Conservation (phyloP, 495 filamentous ascomycete genomes). For the Podospora australis region DNA sequence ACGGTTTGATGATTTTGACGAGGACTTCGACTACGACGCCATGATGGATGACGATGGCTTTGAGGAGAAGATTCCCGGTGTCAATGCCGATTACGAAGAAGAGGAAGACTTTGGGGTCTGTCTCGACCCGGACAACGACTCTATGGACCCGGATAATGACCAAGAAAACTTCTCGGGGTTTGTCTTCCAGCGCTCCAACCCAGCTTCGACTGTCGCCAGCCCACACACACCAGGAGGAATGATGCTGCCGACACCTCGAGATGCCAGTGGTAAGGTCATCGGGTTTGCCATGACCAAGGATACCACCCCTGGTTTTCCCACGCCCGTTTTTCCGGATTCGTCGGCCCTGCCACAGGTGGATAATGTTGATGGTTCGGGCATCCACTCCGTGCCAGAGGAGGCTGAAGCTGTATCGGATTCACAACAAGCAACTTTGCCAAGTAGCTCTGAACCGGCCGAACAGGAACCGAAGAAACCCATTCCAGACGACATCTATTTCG, state of each 20-base stretch:
- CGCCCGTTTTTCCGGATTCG: slow-evolving; percentile 9
- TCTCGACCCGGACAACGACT: slow-evolving; percentile 21
- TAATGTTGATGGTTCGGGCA: slow-evolving; percentile 27
- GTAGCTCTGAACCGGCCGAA: neutral
- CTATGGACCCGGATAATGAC: slow-evolving; percentile 39
- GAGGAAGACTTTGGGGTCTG: too few relatives aligned
- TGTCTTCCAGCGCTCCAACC: slow-evolving; percentile 45
- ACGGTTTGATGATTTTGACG: slow-evolving; percentile 57
- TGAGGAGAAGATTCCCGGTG: slow-evolving; percentile 70
- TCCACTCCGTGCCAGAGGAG: slow-evolving; percentile 25
- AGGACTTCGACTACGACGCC: slow-evolving; percentile 62
- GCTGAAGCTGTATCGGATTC: neutral
- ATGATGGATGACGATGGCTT: slow-evolving; percentile 66
- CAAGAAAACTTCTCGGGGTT: slow-evolving; percentile 51
- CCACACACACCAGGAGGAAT: slow-evolving; percentile 35
- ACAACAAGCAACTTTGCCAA: slow-evolving; percentile 1
- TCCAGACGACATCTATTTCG: slow-evolving; percentile 73
- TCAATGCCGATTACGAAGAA: slow-evolving; percentile 57
- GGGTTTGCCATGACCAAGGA: slow-evolving; percentile 46
- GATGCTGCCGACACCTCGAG: slow-evolving; percentile 47
- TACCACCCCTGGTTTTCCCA: slow-evolving; percentile 17
- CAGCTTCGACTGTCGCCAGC: slow-evolving; percentile 39
- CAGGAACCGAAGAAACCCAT: neutral
- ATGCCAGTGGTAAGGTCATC: slow-evolving; percentile 43
- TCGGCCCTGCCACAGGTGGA: slow-evolving; percentile 2